Base-by-base conservation (phyloP, 352 stramenopile species). In the Phytophthora lateralis region DNA sequence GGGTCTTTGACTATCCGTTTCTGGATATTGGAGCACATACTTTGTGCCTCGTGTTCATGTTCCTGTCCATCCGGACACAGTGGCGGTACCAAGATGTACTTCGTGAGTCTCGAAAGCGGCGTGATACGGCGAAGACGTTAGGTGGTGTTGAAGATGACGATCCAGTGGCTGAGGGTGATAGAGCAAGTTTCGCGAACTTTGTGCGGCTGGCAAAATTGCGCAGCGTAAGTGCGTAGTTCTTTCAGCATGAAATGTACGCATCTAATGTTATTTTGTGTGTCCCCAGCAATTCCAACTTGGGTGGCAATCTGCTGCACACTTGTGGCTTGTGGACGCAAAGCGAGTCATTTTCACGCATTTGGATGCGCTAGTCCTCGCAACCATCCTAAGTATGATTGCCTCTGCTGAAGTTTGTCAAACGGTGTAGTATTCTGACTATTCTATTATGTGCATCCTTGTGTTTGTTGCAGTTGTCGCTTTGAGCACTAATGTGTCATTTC, bases 311-410 rank as follows among this genome's bases (percentile, higher is more conserved):
- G 69, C 76, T 37, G 46, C 86, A 12, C 68, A 72, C n/a, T 35
- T 92, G 6, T 96, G 87, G 85, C 34, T 89, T 24, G 39, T 76
- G 14, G 87, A 96, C 34, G 75, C 85, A 7, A 92, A 93, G 54
- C 73, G 74, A 47, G 78, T 93, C 17, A 60, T 93, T 6, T 75
- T 93, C 32, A 83, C 79, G 1, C 84, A 96, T 50, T 53, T 96
- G 27, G 87, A 93, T n/a, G 80, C 76, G 1, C 54, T 96, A 10
- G 87, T 96, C 10, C 63, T 96, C 17, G 72, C 90, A 38, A 96
- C 85, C 1, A 93, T 96, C 61, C 55, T 94, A 20, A 81, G 85
- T 94, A 71, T 15, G 76, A 27, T 15, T 24, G 21, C 24, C 3
- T 20, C n/a, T 53, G 12, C 5, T 47, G 24, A 29, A 17, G 11